A percentile compares a stretch with the other conserved stretches of the same genome.
phyloP scores from a whole-genome alignment of 2,329 filamentous ascomycete species.

The Paracoccidioides brasiliensis region DNA sequence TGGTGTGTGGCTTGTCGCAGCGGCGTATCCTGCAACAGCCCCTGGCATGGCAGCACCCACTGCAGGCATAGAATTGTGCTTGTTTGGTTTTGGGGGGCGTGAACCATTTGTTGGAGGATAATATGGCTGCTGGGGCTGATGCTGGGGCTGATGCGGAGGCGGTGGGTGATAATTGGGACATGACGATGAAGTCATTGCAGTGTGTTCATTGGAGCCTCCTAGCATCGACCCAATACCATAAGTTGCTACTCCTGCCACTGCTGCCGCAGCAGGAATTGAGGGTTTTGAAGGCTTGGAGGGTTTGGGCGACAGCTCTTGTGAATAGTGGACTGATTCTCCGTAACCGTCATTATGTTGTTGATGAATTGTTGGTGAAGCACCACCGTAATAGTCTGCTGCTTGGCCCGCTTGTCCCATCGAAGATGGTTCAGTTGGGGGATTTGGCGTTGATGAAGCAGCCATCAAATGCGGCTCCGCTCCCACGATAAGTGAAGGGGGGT shows the following conservation, averaged over 20 bases:
- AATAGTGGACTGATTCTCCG: neutral
- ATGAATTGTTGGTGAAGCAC: neutral
- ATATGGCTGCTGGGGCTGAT: neutral
- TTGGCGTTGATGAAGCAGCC: conserved; percentile 37
- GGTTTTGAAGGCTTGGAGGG: conserved; percentile 21
- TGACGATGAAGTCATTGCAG: conserved; percentile 10
- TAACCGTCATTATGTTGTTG: neutral
- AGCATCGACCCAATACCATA: conserved; percentile 27
- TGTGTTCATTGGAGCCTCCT: neutral
- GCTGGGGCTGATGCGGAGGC: neutral
- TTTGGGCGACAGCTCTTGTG: conserved; percentile 7
- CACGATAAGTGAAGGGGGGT: conserved; percentile 40
- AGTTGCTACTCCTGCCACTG: conserved; percentile 23
- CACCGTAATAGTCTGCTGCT: conserved; percentile 45
- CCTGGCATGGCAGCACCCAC: conserved; percentile 35
- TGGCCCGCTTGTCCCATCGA: conserved; percentile 31
- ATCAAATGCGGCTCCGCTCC: conserved; percentile 45
- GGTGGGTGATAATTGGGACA: conserved; percentile 13
- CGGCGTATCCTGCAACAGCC: conserved; percentile 30
- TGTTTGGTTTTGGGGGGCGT: conserved; percentile 29
- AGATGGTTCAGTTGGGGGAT: conserved; percentile 48
- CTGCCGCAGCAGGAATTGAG: conserved; percentile 19
- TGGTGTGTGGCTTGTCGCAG: conserved; percentile 25
- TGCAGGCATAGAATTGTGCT: conserved; percentile 32
- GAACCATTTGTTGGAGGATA: conserved; percentile 9